Conservation (phyloP, 352 stramenopile genomes). For the Phytophthora cryptogea region DNA sequence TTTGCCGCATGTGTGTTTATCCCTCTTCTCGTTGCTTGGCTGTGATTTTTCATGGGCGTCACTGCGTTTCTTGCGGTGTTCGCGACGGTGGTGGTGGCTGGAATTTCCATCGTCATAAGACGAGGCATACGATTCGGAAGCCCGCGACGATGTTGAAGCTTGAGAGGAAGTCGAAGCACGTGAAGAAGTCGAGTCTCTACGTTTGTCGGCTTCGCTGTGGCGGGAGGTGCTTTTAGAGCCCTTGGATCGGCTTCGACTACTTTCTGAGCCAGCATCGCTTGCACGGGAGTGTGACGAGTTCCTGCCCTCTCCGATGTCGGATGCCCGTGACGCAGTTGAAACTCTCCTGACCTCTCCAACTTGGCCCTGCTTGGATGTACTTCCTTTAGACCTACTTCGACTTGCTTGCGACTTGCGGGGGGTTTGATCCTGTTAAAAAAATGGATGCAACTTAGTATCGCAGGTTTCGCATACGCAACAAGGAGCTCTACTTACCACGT, state of each 20-base stretch:
- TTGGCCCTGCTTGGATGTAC: slow-evolving; percentile 13
- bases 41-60: slow-evolving; percentile 16
- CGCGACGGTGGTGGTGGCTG: slow-evolving; percentile 7
- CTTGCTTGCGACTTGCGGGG: slow-evolving; percentile 35
- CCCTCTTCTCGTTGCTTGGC: slow-evolving; percentile 23
- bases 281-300: slow-evolving; percentile 10
- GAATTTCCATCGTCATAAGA: slow-evolving; percentile 2
- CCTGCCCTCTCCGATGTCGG: slow-evolving; percentile 4
- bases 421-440: slow-evolving; percentile 28
- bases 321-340: slow-evolving; percentile 12
- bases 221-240: slow-evolving; percentile 11
- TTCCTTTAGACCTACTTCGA: slow-evolving; percentile 22
- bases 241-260: slow-evolving; percentile 20
- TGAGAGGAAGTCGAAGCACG: slow-evolving; percentile 12
- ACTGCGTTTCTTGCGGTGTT: slow-evolving; percentile 20
- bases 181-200: slow-evolving; percentile 28
- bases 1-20: slow-evolving; percentile 22
- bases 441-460: not conserved
- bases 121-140: slow-evolving; percentile 6
- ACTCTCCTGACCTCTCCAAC: slow-evolving; percentile 5
- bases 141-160: slow-evolving; percentile 19
- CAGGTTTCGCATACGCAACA: not conserved
- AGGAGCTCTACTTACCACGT: slow-evolving; percentile 42
- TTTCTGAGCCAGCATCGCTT: slow-evolving; percentile 13
- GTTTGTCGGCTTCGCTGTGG: slow-evolving; percentile 12